Evolutionary conservation across 1,284 basidiomycete genomes (phyloP).

Genomic region (Cryptococcus floricola): DNA sequence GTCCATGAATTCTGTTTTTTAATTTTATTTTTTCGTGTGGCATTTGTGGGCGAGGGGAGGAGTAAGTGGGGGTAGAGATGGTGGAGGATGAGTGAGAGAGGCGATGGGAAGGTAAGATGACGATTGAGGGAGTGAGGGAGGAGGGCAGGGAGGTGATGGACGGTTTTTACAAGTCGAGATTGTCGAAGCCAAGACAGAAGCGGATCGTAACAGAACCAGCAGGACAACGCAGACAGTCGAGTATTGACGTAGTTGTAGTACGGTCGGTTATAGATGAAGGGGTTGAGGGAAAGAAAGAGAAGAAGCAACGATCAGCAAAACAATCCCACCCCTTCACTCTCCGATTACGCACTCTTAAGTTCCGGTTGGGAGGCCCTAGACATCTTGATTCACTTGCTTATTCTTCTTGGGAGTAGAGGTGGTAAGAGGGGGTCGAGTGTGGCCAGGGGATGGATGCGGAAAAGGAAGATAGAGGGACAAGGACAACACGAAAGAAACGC

Average conservation of each 20-base stretch:
- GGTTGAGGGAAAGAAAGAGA: not conserved
- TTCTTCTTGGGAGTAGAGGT: not conserved
- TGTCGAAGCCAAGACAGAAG: no score
- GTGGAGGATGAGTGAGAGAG: not conserved
- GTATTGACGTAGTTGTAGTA: no score
- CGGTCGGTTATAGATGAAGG: not conserved
- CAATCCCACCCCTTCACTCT: not conserved
- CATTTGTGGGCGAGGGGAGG: not conserved
- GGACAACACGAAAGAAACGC: not conserved
- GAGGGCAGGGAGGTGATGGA: no score
- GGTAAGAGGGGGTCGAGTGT: no score
- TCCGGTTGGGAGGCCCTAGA: slow-evolving; percentile 89
- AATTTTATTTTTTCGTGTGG: no score
- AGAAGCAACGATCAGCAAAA: not conserved
- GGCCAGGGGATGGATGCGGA: not conserved
- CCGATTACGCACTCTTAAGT: slow-evolving; percentile 68
- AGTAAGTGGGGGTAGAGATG: not conserved
- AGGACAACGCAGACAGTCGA: no score
- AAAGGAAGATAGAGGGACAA: not conserved
- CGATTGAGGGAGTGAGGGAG: not conserved
- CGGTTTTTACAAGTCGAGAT: no score
- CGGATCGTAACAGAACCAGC: no score
- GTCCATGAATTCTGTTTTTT: slow-evolving; percentile 84
- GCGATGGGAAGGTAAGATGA: not conserved
- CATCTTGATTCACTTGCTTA: slow-evolving; percentile 53